These are phyloP conservation scores for Leishmania mexicana DNA, from an alignment of 208 protist genomes.

Conservation along the genomic window DNA sequence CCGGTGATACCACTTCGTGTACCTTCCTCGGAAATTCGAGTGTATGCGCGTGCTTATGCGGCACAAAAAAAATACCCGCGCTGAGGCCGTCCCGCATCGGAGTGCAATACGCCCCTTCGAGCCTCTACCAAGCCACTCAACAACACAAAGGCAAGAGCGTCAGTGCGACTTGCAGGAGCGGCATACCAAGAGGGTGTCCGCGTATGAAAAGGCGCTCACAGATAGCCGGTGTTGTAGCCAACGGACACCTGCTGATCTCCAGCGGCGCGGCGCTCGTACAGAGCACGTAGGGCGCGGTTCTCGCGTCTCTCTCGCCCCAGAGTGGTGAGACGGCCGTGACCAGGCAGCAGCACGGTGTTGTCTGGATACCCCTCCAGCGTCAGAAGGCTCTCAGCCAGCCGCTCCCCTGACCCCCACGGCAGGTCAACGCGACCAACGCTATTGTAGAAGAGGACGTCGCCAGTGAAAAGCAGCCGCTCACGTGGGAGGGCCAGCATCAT, in stretches of 20 bases:
- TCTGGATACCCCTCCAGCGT: constrained; percentile 80
- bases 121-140: not conserved
- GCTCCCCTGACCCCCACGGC: constrained; percentile 77
- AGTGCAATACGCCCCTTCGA: not conserved
- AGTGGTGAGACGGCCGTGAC: constrained; percentile 87
- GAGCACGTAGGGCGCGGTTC: constrained; percentile 66
- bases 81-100: not conserved
- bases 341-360: constrained; percentile 83
- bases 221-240: constrained; percentile 87
- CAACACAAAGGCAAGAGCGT: not conserved
- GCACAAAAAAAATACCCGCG: not conserved
- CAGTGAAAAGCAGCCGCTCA: constrained; percentile 86
- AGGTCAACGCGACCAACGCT: constrained; percentile 86
- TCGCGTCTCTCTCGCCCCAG: constrained; percentile 80
- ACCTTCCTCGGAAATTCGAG: not conserved
- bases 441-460: constrained; percentile 88
- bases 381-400: constrained; percentile 80
- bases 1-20: not conserved
- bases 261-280: constrained; percentile 72
- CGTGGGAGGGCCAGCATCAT: constrained; percentile 88
- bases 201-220: constrained; percentile 27
- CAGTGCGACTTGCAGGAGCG: not conserved
- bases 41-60: not conserved
- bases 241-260: constrained; percentile 71
- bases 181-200: not conserved